A percentile compares a stretch with the other conserved stretches of the same genome.
phyloP scores from a whole-genome alignment of 192 early-diverging fungal species.

The Backusella parvicylindrica region DNA sequence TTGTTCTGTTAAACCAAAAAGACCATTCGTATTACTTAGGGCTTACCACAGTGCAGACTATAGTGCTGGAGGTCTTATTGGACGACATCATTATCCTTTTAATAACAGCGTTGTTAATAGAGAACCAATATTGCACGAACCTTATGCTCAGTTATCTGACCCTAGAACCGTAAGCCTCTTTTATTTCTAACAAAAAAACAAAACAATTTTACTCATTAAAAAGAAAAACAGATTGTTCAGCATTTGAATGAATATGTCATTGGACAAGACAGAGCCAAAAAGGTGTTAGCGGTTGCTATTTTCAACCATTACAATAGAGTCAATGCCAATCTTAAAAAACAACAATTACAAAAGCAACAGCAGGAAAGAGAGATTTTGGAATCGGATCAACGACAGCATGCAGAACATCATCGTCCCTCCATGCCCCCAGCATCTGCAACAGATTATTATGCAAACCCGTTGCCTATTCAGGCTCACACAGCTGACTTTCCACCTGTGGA shows the following conservation, averaged over 20 bases:
- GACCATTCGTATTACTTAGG: not conserved
- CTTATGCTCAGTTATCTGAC: constrained; percentile 5
- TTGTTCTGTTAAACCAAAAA: not conserved
- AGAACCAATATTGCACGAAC: not conserved
- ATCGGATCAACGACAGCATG: constrained; percentile 13
- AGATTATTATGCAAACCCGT: constrained; percentile 8
- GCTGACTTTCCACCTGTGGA: constrained; percentile 3
- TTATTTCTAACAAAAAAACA: not conserved
- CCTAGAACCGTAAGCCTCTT: constrained; percentile 1
- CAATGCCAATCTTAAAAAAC: constrained; percentile 58
- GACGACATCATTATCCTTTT: not conserved
- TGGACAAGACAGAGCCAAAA: constrained; percentile 82
- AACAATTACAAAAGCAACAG: constrained; percentile 34
- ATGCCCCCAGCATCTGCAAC: not conserved
- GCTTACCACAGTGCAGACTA: not conserved
- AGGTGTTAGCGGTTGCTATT: constrained; percentile 78
- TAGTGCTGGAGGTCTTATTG: not conserved
- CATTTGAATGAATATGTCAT: constrained; percentile 86
- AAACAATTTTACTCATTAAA: not conserved
- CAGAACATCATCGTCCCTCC: constrained; percentile 18
- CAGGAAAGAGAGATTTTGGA: constrained; percentile 6
- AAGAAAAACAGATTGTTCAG: constrained; percentile 55
- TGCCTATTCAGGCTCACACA: constrained; percentile 1
- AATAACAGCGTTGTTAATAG: not conserved
- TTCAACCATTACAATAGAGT: constrained; percentile 84